A percentile compares a stretch with the other conserved stretches of the same genome.
These are phyloP conservation scores for Wickerhamiella allomyrinae DNA, from an alignment of 805 yeast genomes.

Conservation along the genomic window DNA sequence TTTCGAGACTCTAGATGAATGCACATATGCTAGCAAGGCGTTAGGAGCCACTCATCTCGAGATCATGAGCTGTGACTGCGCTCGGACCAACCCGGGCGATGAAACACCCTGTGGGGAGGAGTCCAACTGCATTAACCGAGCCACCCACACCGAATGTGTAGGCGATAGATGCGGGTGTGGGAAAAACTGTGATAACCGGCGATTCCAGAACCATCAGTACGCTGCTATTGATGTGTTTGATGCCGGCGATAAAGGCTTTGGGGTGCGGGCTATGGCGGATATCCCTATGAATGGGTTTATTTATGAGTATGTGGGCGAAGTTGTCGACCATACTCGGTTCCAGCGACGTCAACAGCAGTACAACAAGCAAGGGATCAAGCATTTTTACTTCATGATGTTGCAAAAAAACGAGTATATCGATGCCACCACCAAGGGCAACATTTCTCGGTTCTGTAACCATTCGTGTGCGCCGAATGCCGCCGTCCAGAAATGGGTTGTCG, in stretches of 20 bases:
- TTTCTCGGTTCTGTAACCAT: constrained; percentile 89
- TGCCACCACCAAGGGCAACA: constrained; percentile 77
- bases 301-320: constrained; percentile 90
- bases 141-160: constrained; percentile 85
- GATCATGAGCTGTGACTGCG: constrained; percentile 83
- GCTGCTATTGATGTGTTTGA: constrained; percentile 67
- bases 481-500: constrained; percentile 96
- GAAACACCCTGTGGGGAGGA: constrained; percentile 67
- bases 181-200: constrained; percentile 63
- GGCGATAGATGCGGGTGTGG: constrained; percentile 64
- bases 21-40: constrained; percentile 45
- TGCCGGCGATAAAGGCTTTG: constrained; percentile 80
- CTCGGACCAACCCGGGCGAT: constrained; percentile 28
- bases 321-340: constrained; percentile 68
- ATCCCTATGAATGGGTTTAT: constrained; percentile 56
- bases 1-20: constrained; percentile 42
- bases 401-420: constrained; percentile 87
- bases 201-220: constrained; percentile 68
- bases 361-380: constrained; percentile 43
- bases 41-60: constrained; percentile 66
- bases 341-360: constrained; percentile 60
- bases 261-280: constrained; percentile 55
- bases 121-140: constrained; percentile 81
- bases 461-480: constrained; percentile 90
- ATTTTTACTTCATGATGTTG: constrained; percentile 92